A percentile compares a stretch with the other conserved stretches of the same genome.
Evolutionary conservation across 140 eudicot species (phyloP).

Genomic region (Anethum foeniculum): DNA sequence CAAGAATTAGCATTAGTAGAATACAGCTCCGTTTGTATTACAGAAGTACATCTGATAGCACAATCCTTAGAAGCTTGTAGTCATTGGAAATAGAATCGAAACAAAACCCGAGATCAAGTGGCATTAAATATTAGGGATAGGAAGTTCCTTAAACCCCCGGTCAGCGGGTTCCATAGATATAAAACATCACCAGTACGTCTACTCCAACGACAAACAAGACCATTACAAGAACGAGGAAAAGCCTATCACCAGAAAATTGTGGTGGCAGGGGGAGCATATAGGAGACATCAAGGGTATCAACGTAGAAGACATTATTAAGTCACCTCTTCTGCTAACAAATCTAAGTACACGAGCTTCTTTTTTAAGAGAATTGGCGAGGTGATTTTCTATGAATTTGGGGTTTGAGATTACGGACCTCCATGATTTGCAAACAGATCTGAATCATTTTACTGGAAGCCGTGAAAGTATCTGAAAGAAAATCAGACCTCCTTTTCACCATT

Average conservation of each 20-base stretch:
- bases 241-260: not conserved
- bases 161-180: not conserved
- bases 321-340: not conserved
- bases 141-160: not conserved
- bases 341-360: not conserved
- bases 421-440: too few relatives aligned
- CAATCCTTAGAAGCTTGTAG: too few relatives aligned
- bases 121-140: not conserved
- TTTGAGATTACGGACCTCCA: too few relatives aligned
- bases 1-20: not conserved
- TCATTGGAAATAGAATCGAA: too few relatives aligned
- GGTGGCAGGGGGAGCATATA: not conserved
- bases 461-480: too few relatives aligned
- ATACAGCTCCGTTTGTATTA: not conserved
- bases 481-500: too few relatives aligned
- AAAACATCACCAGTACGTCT: not conserved
- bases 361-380: too few relatives aligned
- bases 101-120: not conserved
- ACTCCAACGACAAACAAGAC: not conserved
- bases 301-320: not conserved
- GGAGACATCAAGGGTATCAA: not conserved
- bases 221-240: not conserved
- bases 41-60: not conserved
- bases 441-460: too few relatives aligned
- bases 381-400: too few relatives aligned